Evolutionary conservation across 73 alveolate species (phyloP).

Genomic region (Paramecium sonneborni): DNA sequence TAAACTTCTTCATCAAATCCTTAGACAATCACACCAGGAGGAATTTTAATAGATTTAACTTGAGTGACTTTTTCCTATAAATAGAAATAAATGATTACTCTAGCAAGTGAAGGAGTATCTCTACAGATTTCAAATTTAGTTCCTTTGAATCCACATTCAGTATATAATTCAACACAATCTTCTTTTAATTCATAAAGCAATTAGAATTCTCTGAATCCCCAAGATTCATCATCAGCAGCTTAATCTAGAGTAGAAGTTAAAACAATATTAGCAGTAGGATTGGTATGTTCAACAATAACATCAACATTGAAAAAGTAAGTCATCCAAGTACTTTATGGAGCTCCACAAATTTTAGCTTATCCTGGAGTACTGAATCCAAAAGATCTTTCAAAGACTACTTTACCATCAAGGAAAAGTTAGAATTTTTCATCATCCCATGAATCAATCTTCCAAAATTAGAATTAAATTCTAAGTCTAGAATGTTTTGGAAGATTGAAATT

Average conservation of each 20-base stretch:
- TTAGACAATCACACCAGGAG: conserved; percentile 21
- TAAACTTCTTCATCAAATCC: conserved; percentile 49
- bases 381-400: neutral
- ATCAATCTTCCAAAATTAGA: conserved; percentile 22
- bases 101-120: conserved; percentile 49
- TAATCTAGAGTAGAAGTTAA: conserved; percentile 33
- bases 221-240: conserved; percentile 50
- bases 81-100: neutral
- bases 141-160: conserved; percentile 46
- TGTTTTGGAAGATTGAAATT: conserved; percentile 30
- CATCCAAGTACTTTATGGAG: conserved; percentile 44
- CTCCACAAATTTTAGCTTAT: conserved; percentile 45
- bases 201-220: conserved; percentile 59
- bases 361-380: conserved; percentile 59
- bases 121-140: neutral
- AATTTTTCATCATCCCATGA: conserved; percentile 53
- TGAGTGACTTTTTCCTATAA: conserved; percentile 4
- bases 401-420: conserved; percentile 37
- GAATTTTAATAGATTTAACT: conserved; percentile 48
- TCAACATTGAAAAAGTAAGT: conserved; percentile 22
- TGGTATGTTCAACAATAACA: conserved; percentile 6
- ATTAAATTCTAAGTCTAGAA: neutral
- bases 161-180: conserved; percentile 42
- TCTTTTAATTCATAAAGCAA: conserved; percentile 12
- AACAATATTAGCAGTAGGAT: neutral